Conservation (phyloP, 2,329 filamentous ascomycete genomes). For the Nemania abortiva region DNA sequence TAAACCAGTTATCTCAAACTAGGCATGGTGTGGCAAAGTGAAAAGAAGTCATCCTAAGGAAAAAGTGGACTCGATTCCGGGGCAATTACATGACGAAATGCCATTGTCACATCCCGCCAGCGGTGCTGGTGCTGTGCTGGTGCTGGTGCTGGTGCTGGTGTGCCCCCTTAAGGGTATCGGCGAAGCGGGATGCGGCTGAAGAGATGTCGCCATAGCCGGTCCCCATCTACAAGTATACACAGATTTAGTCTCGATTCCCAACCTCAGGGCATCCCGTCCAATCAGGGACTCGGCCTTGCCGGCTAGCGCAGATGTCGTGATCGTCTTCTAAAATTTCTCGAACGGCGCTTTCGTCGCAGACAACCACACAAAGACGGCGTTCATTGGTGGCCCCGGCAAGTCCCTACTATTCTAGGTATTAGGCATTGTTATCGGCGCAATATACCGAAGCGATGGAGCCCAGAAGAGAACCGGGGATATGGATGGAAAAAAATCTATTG, state of each 20-base stretch:
- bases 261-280: slow-evolving; percentile 40
- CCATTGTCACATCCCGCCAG: slow-evolving; percentile 13
- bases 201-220: slow-evolving; percentile 42
- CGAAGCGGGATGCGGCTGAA: slow-evolving; percentile 39
- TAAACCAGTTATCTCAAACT: background rate
- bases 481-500: slow-evolving; percentile 4
- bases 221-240: slow-evolving; percentile 19
- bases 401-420: background rate
- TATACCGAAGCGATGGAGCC: slow-evolving; percentile 16
- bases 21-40: background rate
- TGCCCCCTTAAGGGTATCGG: slow-evolving; percentile 37
- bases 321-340: slow-evolving; percentile 51
- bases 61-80: slow-evolving; percentile 32
- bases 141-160: background rate
- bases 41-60: background rate
- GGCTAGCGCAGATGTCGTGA: slow-evolving; percentile 56
- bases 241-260: slow-evolving; percentile 28
- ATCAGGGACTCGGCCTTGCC: slow-evolving; percentile 45
- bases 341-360: slow-evolving; percentile 17
- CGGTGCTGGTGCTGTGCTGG: background rate
- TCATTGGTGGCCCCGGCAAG: slow-evolving; percentile 10
- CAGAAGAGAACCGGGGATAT: slow-evolving; percentile 13
- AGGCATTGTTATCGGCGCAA: background rate
- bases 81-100: slow-evolving; percentile 23
- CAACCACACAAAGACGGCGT: slow-evolving; percentile 13